Evolutionary conservation across 106 monocot species (phyloP).

Genomic region (Apostasia ramifera): DNA sequence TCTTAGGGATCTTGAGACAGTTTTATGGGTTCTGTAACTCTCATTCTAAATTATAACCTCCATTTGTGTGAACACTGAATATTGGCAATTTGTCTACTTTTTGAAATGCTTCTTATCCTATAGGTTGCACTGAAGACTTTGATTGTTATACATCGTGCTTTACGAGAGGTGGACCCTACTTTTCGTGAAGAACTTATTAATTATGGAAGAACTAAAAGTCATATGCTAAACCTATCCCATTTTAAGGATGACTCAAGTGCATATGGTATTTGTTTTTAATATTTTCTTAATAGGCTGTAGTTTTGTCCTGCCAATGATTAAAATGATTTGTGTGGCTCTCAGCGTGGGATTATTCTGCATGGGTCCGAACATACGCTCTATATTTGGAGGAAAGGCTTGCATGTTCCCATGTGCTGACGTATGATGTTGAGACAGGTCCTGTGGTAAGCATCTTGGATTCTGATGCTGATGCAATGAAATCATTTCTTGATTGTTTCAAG

Average conservation of each 20-base stretch:
- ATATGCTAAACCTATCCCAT: constrained; percentile 69
- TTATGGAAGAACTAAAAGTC: constrained; percentile 35
- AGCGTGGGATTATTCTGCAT: constrained; percentile 88
- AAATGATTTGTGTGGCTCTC: constrained; percentile 8
- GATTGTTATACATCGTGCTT: constrained; percentile 70
- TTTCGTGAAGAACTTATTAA: constrained; percentile 65
- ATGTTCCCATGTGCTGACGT: constrained; percentile 55
- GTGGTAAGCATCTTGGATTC: constrained; percentile 28
- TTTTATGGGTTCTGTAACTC: no score
- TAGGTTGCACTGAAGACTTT: constrained; percentile 82
- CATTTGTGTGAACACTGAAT: no score
- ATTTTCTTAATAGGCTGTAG: neutral
- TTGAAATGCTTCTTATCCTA: neutral
- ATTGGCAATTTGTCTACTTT: no score
- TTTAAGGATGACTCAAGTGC: constrained; percentile 80
- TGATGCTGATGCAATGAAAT: no score
- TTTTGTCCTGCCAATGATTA: neutral
- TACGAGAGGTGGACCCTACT: constrained; percentile 65
- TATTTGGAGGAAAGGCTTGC: constrained; percentile 68
- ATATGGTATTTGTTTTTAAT: constrained; percentile 29
- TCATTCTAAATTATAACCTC: no score
- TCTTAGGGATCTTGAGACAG: no score
- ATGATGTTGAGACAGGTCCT: constrained; percentile 55
- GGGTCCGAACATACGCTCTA: constrained; percentile 73
- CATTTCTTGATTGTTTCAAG: no score